These are phyloP conservation scores for Microbotryum scabiosae DNA, from an alignment of 1,284 basidiomycete genomes.

Conservation along the genomic window DNA sequence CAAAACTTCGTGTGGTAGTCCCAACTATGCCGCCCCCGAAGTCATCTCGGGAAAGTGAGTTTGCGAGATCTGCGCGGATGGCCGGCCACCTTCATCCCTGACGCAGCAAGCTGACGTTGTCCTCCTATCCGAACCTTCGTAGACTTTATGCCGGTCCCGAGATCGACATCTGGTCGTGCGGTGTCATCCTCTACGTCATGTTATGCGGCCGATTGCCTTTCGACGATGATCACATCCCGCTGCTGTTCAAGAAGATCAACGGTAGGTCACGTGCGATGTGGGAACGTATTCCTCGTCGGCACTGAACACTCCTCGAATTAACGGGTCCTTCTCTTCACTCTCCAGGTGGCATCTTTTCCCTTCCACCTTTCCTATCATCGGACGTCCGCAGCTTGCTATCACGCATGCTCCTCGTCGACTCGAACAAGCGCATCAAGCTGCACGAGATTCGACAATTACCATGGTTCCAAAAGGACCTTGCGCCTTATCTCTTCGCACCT, in stretches of 20 bases:
- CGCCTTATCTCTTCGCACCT: constrained; percentile 57
- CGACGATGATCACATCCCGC: constrained; percentile 88
- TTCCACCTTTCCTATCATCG: constrained; percentile 65
- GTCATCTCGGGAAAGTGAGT: constrained; percentile 73
- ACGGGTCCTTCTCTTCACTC: not conserved
- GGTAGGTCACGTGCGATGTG: constrained; percentile 48
- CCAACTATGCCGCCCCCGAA: constrained; percentile 93
- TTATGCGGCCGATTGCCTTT: constrained; percentile 85
- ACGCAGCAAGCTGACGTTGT: not conserved
- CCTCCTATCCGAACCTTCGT: not conserved
- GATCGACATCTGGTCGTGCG: constrained; percentile 96
- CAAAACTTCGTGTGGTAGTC: constrained; percentile 88
- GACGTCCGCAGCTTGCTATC: constrained; percentile 71
- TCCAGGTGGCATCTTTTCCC: constrained; percentile 71
- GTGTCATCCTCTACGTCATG: constrained; percentile 92
- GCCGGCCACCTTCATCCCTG: not conserved
- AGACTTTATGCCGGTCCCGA: constrained; percentile 84
- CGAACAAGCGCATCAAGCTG: constrained; percentile 83
- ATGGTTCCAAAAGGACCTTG: constrained; percentile 78
- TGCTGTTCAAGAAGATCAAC: constrained; percentile 84
- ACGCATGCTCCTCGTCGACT: constrained; percentile 83
- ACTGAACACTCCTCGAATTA: not conserved
- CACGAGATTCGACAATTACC: constrained; percentile 79
- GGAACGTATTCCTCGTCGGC: not conserved
- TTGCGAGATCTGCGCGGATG: no score